Percentiles rank a stretch among this genome's conserved stretches.
Evolutionary conservation across 2,329 filamentous ascomycete species (phyloP).

Genomic region (Cladosporium sp.): DNA sequence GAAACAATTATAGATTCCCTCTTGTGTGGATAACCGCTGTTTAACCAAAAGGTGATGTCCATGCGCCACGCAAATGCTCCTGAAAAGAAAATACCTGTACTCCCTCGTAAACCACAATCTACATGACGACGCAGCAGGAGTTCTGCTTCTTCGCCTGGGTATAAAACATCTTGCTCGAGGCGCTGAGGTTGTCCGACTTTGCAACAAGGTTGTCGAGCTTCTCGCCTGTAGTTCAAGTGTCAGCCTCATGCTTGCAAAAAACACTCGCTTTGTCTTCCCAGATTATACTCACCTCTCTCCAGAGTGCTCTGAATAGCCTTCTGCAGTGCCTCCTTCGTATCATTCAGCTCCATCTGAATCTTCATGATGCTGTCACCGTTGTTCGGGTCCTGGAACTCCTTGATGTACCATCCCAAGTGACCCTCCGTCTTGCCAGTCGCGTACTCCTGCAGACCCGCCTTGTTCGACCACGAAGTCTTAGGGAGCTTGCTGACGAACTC

Average conservation of each 20-base stretch:
- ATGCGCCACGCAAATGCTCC: conserved; percentile 9
- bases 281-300: conserved; percentile 57
- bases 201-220: conserved; percentile 92
- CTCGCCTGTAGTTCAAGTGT: conserved; percentile 51
- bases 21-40: background rate
- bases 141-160: conserved; percentile 61
- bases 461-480: conserved; percentile 57
- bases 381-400: conserved; percentile 76
- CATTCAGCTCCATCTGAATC: conserved; percentile 94
- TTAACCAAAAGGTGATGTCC: background rate
- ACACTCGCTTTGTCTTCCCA: background rate
- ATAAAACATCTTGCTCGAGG: conserved; percentile 97
- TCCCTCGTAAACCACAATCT: conserved; percentile 2
- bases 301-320: conserved; percentile 89
- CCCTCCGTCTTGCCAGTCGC: conserved; percentile 3
- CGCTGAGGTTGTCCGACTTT: conserved; percentile 86
- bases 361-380: conserved; percentile 76
- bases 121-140: conserved; percentile 54
- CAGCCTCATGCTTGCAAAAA: background rate
- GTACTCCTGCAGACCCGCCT: conserved; percentile 70
- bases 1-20: background rate
- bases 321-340: conserved; percentile 94
- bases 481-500: conserved; percentile 78
- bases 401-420: conserved; percentile 48
- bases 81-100: background rate